Base-by-base conservation (phyloP, 805 yeast genomes). In the Metschnikowia peoriensis region DNA sequence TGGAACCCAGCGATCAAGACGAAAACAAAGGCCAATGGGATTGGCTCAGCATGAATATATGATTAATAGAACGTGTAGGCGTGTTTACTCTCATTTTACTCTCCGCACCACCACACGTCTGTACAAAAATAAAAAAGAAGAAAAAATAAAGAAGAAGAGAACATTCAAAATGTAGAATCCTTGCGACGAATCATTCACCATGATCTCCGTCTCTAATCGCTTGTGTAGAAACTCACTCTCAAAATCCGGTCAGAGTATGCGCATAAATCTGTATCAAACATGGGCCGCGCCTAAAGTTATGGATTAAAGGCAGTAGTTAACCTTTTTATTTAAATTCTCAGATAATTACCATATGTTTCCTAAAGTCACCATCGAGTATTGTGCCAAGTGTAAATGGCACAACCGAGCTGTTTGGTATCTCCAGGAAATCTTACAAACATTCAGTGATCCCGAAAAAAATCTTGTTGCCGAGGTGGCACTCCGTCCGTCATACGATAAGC, bases 311-410 rank as follows among this genome's bases (percentile, higher is more conserved):
- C 22, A 22, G n/a, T n/a, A n/a, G n/a, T 22, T 22, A 22, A 22
- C 4, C 22, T 22, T 22, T 22, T 22, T 22, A 3, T 22, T 22
- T 22, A 22, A 22, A 22, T 22, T 22, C 22, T 22, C 22, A 22
- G 22, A 22, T 22, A 22, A 22, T 22, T 22, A 22, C n/a, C n/a
- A 17, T 16, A 54, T 54, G 57, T 45, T 37, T 32, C 94, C 96
- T 2, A 72, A 83, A 42, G 80, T 90, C 1, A 71, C 82, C 5
- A 89, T 90, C 41, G 77, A 81, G 58, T 90, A 85, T 69, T 90
- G 97, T 65, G 86, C 87, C 38, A 82, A 80, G 63, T 90, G 97
- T 73, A 86, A 87, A 62, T 90, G 97, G 97, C 87, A 88, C 61
- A 78, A 89, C 44, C 72, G 97, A 11, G 96, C 97, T 1, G 79